Base-by-base conservation (phyloP, 768 basidiomycete genomes). In the Tephrocybe sp. region DNA sequence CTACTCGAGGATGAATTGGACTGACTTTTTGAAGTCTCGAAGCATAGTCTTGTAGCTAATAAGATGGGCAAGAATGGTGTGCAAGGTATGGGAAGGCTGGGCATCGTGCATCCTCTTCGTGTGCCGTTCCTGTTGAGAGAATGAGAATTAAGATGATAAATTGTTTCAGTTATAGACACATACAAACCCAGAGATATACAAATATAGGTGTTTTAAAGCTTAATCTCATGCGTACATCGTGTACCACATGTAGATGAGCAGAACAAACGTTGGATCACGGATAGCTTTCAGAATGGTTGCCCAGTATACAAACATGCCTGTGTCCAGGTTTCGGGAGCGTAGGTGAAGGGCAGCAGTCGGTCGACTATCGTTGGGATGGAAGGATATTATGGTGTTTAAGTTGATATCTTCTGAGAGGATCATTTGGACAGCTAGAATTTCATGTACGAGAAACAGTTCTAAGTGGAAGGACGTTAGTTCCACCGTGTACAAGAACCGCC, bases 151-250 rank as follows among this genome's bases (percentile, higher is more conserved):
- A 11, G 19, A 30, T 5, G 13, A 31, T 5, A 19, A 11, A 10
- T 19, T 13, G 4, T 26, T 14, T 23, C 26, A 12, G n/a, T n/a
- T n/a, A n/a, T n/a, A n/a, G 40, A 17, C 16, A 59, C 75, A 56
- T 51, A 81, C 82, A 41, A 82, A 66, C 39, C 58, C 64, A 53
- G 70, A 77, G 45, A 84, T 74, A 56, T 82, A 75, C 1, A 66
- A 56, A 48, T 82, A 82, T 13, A 84, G 64, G 36, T 68, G 65
- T 54, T 83, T 82, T 3, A 84, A 61, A 0, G 80, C 72, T 59
- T 84, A 74, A 52, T 84, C 82, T 80, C 81, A 84, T 0, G 78
- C 77, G 56, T 84, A 84, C 52, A 83, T 54, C 3, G 80, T 76
- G 45, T 83, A 78, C 83, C 82, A 84, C 30, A 84, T 63, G 35